Base-by-base conservation (phyloP, 768 basidiomycete species). In the Agrocybe chaxingu region DNA sequence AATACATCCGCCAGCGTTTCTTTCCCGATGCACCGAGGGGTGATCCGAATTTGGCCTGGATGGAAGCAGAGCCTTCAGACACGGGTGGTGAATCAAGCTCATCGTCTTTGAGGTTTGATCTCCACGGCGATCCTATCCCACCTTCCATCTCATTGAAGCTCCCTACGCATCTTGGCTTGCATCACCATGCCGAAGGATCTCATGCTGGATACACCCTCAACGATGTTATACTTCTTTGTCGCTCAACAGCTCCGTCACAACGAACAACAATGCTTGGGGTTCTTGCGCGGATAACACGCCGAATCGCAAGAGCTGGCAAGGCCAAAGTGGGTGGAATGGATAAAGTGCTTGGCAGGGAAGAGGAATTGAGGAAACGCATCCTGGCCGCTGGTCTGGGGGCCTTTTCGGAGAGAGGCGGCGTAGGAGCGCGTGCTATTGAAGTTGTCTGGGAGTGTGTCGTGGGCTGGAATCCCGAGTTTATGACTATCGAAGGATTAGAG, bases 141-240 rank as follows among this genome's bases (percentile, higher is more conserved):
- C 51, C 70, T 0, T 61, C 73, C 2, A 58, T 83, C 2, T 79
- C 81, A 2, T 64, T 74, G 0, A 74, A 72, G 1, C 73, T 96
- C 2, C 93, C 92, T 1, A 86, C 89, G 0, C 85, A 93, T 68
- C 77, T 92, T 5, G 94, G 94, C 3, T 73, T 96, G 3, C 93
- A 98, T 66, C 94, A 97, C 62, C 94, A 96, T 62, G 86, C 92
- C 0, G 84, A 90, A 48, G 79, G 85, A 1, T 68, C 73, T 31
- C 81, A 77, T 50, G 94, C 94, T 0, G 94, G 93, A 0, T 97
- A 97, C 67, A 94, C 91, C 0, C 70, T 96, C 1, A 85, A 91
- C 39, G 94, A 96, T 52, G 74, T 96, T 3, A 85, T 95, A 40
- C 69, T 89, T 36, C 75, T 95, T 7, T 81, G 84, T 3, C 73